Conservation (phyloP, 2,329 filamentous ascomycete species). For the Mollisia scopiformis region DNA sequence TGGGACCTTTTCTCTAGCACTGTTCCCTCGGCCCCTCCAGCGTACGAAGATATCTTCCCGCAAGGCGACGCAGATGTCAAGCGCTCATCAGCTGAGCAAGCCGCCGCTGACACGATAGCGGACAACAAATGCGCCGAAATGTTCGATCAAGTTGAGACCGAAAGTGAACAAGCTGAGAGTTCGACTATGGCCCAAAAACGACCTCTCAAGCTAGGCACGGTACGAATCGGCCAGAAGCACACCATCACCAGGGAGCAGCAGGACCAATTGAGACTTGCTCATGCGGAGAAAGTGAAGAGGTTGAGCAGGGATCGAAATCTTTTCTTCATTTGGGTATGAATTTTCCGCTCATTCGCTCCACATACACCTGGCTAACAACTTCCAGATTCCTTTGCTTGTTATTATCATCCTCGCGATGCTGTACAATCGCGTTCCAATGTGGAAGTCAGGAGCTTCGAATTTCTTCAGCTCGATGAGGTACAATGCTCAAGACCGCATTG, state of each 20-base stretch:
- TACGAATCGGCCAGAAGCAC: slow-evolving; percentile 65
- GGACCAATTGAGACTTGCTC: slow-evolving; percentile 62
- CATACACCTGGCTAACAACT: slow-evolving; percentile 21
- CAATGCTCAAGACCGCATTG: slow-evolving; percentile 23
- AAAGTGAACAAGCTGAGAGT: slow-evolving; percentile 25
- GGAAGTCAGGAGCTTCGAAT: slow-evolving; percentile 34
- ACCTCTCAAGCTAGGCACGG: slow-evolving; percentile 40
- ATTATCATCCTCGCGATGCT: slow-evolving; percentile 53
- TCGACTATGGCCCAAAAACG: slow-evolving; percentile 44
- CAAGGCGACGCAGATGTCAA: slow-evolving; percentile 55
- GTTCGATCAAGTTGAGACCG: slow-evolving; percentile 48
- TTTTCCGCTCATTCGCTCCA: background rate
- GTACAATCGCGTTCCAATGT: slow-evolving; percentile 54
- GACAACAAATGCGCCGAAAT: slow-evolving; percentile 59
- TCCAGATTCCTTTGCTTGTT: slow-evolving; percentile 53
- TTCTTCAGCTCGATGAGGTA: slow-evolving; percentile 26
- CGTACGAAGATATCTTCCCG: slow-evolving; percentile 81
- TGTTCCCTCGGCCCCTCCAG: slow-evolving; percentile 62
- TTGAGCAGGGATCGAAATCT: slow-evolving; percentile 66
- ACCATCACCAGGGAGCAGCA: slow-evolving; percentile 68
- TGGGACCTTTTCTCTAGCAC: slow-evolving; percentile 66
- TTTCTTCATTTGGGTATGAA: slow-evolving; percentile 68
- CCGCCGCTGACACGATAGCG: slow-evolving; percentile 60
- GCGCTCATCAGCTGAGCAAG: slow-evolving; percentile 58
- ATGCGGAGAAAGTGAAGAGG: slow-evolving; percentile 65